Evolutionary conservation across 306 rosid genomes (phyloP).

Genomic region (Canavalia ensiformis): DNA sequence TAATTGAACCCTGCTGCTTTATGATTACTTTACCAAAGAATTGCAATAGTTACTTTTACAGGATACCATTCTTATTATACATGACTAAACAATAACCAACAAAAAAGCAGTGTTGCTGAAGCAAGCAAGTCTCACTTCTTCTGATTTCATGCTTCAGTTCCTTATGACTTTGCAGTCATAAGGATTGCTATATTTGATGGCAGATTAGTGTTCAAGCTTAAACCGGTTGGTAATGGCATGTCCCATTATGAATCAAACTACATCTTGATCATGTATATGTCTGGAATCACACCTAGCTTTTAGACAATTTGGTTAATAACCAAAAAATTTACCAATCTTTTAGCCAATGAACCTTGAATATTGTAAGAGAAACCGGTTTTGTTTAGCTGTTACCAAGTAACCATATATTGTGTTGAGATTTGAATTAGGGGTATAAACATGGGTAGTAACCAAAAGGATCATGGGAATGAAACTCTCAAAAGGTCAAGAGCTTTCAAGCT

Average conservation of each 20-base stretch:
- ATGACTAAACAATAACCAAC: too few relatives aligned
- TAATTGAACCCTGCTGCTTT: too few relatives aligned
- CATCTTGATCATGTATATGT: background rate
- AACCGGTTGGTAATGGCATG: background rate
- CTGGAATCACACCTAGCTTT: background rate
- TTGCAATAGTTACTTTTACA: too few relatives aligned
- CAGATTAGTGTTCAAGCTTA: background rate
- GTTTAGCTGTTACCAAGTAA: background rate
- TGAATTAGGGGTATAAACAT: background rate
- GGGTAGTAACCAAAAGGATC: background rate
- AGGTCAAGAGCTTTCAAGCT: background rate
- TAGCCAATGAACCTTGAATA: background rate
- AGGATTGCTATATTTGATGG: background rate
- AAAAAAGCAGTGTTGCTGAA: too few relatives aligned
- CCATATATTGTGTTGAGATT: background rate
- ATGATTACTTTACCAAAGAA: too few relatives aligned
- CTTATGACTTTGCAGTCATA: slow-evolving; percentile 3
- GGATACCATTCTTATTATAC: too few relatives aligned
- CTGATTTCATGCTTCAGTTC: background rate
- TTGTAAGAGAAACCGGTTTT: background rate
- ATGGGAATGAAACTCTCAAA: background rate
- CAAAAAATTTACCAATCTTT: background rate
- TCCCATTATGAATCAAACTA: background rate
- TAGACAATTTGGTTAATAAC: background rate
- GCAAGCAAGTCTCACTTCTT: background rate